These are phyloP conservation scores for Prunus mume DNA, from an alignment of 306 rosid species.

Conservation along the genomic window DNA sequence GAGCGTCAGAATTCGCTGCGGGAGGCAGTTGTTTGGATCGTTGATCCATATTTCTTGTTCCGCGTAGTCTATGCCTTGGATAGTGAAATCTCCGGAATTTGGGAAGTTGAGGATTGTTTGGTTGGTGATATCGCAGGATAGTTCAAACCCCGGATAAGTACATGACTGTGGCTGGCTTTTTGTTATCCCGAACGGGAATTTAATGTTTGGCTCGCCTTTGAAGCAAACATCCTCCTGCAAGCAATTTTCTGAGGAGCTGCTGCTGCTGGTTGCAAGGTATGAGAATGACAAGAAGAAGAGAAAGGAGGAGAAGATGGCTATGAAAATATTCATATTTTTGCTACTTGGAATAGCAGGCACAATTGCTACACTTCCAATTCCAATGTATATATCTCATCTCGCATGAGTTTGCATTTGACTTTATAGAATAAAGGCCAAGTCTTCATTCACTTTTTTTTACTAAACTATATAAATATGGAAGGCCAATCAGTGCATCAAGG, in stretches of 20 bases:
- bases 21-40: conserved; percentile 69
- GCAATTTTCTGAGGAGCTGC: conserved; percentile 40
- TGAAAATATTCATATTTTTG: conserved; percentile 38
- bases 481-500: background rate
- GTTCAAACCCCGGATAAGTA: conserved; percentile 56
- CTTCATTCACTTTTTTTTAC: background rate
- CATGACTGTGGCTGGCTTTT: conserved; percentile 34
- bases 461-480: too few species aligned
- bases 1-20: conserved; percentile 47
- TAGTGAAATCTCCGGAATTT: conserved; percentile 33
- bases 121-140: conserved; percentile 31
- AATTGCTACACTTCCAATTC: background rate
- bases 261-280: background rate
- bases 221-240: conserved; percentile 32
- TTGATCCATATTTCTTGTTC: conserved; percentile 58
- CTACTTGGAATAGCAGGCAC: background rate
- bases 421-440: background rate
- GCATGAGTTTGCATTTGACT: background rate
- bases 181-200: conserved; percentile 59
- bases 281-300: conserved; percentile 28
- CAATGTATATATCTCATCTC: background rate
- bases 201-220: conserved; percentile 21
- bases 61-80: conserved; percentile 52
- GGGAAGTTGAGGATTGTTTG: conserved; percentile 60
- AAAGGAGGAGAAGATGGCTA: background rate